These are phyloP conservation scores for Suillus clintonianus DNA, from an alignment of 768 basidiomycete species.

Conservation along the genomic window DNA sequence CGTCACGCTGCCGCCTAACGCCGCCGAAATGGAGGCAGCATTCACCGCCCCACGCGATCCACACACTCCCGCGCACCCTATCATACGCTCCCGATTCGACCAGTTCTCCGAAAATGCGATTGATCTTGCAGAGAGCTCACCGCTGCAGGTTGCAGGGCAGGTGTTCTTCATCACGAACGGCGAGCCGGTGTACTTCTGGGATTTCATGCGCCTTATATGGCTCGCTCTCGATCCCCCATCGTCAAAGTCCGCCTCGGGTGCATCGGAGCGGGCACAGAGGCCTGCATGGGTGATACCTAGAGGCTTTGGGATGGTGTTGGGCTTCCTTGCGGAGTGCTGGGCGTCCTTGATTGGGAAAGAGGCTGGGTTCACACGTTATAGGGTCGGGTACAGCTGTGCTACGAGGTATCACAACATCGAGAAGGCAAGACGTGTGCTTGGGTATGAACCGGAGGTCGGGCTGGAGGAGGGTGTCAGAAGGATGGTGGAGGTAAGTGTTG, in stretches of 20 bases:
- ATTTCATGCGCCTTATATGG: conserved; percentile 85
- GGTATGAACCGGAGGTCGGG: conserved; percentile 91
- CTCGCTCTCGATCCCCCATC: conserved; percentile 55
- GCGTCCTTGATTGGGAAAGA: conserved; percentile 75
- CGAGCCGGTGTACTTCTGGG: conserved; percentile 97
- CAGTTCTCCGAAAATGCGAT: conserved; percentile 65
- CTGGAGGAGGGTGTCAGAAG: conserved; percentile 83
- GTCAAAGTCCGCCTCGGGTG: conserved; percentile 35
- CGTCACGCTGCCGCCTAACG: conserved; percentile 59
- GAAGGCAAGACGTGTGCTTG: conserved; percentile 85
- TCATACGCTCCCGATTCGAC: conserved; percentile 81
- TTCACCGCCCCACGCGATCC: conserved; percentile 50
- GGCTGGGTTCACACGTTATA: conserved; percentile 83
- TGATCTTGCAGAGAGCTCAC: conserved; percentile 50
- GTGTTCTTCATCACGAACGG: conserved; percentile 97
- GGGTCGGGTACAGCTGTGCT: conserved; percentile 79
- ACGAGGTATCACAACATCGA: conserved; percentile 93
- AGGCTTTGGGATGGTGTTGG: conserved; percentile 68
- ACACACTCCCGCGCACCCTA: conserved; percentile 45
- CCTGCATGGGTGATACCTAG: conserved; percentile 54
- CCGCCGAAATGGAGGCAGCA: conserved; percentile 53
- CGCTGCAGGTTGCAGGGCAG: conserved; percentile 86
- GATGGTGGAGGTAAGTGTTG: conserved; percentile 66
- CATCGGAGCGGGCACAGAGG: conserved; percentile 43
- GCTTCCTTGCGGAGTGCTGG: conserved; percentile 71